Percentiles rank a stretch among this genome's conserved stretches.
Evolutionary conservation across 2,329 filamentous ascomycete genomes (phyloP).

Genomic region (Fusarium irregulare): DNA sequence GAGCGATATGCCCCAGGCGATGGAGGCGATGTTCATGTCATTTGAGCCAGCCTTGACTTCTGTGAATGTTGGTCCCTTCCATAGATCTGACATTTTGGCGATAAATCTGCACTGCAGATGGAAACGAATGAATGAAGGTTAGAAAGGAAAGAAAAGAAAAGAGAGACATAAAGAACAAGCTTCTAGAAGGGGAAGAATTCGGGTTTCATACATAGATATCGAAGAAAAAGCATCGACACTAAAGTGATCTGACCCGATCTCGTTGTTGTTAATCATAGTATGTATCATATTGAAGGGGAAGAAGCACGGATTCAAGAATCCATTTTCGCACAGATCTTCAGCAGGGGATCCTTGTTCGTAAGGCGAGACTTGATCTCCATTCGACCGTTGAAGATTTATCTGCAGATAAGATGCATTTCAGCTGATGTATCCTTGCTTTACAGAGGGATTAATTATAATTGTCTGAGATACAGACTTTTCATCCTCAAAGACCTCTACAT

Average conservation of each 20-base stretch:
- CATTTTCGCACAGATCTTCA: conserved; percentile 29
- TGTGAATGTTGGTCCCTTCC: conserved; percentile 29
- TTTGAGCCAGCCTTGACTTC: conserved; percentile 24
- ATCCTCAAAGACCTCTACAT: neutral
- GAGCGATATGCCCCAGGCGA: conserved; percentile 45
- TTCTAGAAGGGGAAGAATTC: neutral
- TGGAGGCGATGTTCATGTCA: conserved; percentile 47
- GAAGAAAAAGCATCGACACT: conserved; percentile 18
- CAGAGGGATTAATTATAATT: neutral
- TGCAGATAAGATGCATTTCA: conserved; percentile 4
- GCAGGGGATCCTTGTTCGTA: conserved; percentile 11
- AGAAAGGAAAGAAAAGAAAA: neutral
- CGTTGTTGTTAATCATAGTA: neutral
- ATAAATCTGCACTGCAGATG: neutral
- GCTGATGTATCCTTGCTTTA: neutral
- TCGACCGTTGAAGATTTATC: neutral
- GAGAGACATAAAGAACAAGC: neutral
- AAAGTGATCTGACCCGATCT: conserved; percentile 23
- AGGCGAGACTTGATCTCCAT: conserved; percentile 8
- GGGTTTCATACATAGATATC: conserved; percentile 33
- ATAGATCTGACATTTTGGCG: conserved; percentile 33
- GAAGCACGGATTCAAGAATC: conserved; percentile 28
- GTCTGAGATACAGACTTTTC: neutral
- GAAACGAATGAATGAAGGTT: too few species aligned
- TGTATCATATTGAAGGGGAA: conserved; percentile 11